These are phyloP conservation scores for Pseudovirgaria hyperparasitica DNA, from an alignment of 2,329 filamentous ascomycete genomes.

Conservation along the genomic window DNA sequence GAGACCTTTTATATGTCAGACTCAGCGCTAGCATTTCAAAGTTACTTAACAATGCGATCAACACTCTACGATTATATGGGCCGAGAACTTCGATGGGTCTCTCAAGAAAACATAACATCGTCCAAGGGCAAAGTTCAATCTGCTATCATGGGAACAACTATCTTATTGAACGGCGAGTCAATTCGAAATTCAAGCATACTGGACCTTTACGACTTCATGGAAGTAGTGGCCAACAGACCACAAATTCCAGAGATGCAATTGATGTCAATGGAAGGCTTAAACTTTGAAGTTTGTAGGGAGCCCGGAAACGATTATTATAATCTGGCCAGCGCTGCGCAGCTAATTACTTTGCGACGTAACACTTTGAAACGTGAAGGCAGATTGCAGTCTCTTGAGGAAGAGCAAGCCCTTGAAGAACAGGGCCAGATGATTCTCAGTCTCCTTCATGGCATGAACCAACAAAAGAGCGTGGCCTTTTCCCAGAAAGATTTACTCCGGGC, in stretches of 20 bases:
- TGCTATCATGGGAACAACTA: conserved; percentile 64
- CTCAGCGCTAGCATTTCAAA: conserved; percentile 56
- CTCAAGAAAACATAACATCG: conserved; percentile 52
- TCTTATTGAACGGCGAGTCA: conserved; percentile 51
- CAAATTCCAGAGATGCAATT: conserved; percentile 34
- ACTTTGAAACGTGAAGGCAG: conserved; percentile 39
- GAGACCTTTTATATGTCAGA: conserved; percentile 51
- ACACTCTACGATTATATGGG: conserved; percentile 75
- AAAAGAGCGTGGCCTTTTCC: conserved; percentile 40
- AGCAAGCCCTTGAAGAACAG: conserved; percentile 39
- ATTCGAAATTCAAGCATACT: conserved; percentile 66
- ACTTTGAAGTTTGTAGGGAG: conserved; percentile 50
- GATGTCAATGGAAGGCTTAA: conserved; percentile 51
- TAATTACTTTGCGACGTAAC: conserved; percentile 57
- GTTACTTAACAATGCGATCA: conserved; percentile 67
- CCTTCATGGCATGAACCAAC: conserved; percentile 52
- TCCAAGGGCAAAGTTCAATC: conserved; percentile 36
- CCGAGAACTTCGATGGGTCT: conserved; percentile 68
- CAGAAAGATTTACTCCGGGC: conserved; percentile 60
- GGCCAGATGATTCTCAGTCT: conserved; percentile 43
- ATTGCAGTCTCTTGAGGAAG: conserved; percentile 15
- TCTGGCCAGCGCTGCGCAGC: conserved; percentile 56
- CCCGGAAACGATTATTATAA: conserved; percentile 52
- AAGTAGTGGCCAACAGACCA: no score
- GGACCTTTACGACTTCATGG: conserved; percentile 85